These are phyloP conservation scores for Adenanthera pavonina DNA, from an alignment of 306 rosid species.

Conservation along the genomic window DNA sequence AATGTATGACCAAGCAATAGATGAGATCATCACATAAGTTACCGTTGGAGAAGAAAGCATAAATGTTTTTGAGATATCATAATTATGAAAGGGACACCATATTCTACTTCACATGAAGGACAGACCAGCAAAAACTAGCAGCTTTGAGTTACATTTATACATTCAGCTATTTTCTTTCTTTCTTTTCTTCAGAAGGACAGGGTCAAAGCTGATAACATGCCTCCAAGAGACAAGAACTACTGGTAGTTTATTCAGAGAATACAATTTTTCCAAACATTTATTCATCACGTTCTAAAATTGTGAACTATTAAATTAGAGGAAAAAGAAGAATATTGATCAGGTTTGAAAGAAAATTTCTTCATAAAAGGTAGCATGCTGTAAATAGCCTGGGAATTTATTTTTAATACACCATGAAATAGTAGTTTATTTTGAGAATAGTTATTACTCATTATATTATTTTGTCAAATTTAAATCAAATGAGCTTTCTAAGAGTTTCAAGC, in stretches of 20 bases:
- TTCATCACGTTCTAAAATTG: background rate
- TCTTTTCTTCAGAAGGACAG: background rate
- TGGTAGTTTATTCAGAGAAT: background rate
- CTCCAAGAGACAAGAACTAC: slow-evolving; percentile 22
- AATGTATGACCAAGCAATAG: background rate
- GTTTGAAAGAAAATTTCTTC: slow-evolving; percentile 24
- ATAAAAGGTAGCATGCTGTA: background rate
- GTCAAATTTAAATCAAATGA: slow-evolving; percentile 13
- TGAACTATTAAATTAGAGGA: background rate
- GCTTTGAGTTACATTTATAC: slow-evolving; percentile 29
- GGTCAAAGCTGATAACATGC: background rate
- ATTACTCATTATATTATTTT: background rate
- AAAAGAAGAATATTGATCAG: background rate
- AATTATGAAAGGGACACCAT: background rate
- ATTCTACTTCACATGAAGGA: slow-evolving; percentile 1
- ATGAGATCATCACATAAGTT: background rate
- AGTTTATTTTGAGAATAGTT: background rate
- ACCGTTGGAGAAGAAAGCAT: background rate
- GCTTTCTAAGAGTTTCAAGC: slow-evolving; percentile 26
- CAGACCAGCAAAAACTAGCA: slow-evolving; percentile 12
- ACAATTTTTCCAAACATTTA: background rate
- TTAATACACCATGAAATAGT: slow-evolving; percentile 16
- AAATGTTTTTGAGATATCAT: slow-evolving; percentile 9
- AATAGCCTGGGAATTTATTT: background rate
- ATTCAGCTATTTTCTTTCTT: background rate